phyloP scores from a whole-genome alignment of 108 stramenopile genomes.

The Ochromonas danica region DNA sequence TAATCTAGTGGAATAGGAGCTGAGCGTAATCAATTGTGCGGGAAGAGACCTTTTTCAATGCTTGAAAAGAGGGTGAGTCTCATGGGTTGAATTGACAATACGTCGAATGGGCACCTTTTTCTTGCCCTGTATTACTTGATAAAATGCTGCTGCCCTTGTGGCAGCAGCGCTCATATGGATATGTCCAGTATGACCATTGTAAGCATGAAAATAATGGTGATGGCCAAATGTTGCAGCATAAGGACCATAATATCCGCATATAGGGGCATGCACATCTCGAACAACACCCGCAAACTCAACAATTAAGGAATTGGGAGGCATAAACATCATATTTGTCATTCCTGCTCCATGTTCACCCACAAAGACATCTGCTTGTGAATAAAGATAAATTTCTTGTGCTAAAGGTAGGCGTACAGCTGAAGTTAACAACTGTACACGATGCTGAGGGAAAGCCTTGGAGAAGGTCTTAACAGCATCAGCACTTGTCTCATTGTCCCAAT shows the following conservation, averaged over 20 bases:
- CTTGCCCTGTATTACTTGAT: too few species aligned
- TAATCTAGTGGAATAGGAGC: too few species aligned
- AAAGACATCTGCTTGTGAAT: neutral
- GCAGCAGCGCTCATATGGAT: neutral
- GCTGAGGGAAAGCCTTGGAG: neutral
- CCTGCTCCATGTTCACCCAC: constrained; percentile 25
- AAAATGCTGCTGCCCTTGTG: too few species aligned
- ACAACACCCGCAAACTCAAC: constrained; percentile 3
- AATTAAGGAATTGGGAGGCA: neutral
- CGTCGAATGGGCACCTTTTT: too few species aligned
- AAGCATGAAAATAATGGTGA: constrained; percentile 3
- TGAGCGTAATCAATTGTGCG: too few species aligned
- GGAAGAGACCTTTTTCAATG: too few species aligned
- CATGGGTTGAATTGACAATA: too few species aligned
- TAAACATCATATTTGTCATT: neutral
- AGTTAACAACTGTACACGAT: neutral
- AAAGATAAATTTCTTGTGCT: neutral
- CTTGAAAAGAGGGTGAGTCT: too few species aligned
- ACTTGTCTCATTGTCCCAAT: neutral
- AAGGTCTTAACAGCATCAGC: neutral
- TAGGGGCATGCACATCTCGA: neutral
- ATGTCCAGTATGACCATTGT: neutral
- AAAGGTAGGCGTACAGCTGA: neutral
- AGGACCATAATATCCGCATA: constrained; percentile 18
- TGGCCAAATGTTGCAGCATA: neutral